Conservation (phyloP, 2,329 filamentous ascomycete genomes). For the Geosmithia putterillii region DNA sequence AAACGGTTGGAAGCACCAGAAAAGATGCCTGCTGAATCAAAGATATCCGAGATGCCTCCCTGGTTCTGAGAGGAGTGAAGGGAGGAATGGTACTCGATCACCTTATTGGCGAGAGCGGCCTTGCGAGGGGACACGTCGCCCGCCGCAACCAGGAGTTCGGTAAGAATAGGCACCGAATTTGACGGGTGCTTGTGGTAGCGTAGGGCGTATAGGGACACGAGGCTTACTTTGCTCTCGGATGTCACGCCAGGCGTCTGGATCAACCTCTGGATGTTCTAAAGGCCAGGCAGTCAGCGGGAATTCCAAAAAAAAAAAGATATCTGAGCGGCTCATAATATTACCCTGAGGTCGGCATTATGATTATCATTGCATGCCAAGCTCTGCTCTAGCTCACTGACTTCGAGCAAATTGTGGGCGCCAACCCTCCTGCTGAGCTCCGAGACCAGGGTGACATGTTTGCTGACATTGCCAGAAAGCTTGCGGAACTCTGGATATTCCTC, state of each 20-base stretch:
- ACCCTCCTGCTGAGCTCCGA: conserved; percentile 86
- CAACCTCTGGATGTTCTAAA: conserved; percentile 67
- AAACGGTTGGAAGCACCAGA: conserved; percentile 77
- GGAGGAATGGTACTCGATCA: conserved; percentile 77
- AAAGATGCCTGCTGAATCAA: conserved; percentile 85
- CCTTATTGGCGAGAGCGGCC: conserved; percentile 68
- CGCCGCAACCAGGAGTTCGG: conserved; percentile 75
- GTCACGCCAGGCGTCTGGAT: conserved; percentile 72
- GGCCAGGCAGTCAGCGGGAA: conserved; percentile 11
- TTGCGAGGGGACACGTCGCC: conserved; percentile 67
- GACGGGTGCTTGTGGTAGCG: conserved; percentile 81
- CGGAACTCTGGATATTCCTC: conserved; percentile 98
- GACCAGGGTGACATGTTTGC: conserved; percentile 94
- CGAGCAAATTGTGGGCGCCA: conserved; percentile 74
- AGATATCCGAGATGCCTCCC: conserved; percentile 78
- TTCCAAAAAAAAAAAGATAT: background rate
- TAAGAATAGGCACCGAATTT: conserved; percentile 70
- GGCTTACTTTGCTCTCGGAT: conserved; percentile 69
- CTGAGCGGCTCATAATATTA: conserved; percentile 19
- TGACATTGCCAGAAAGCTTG: conserved; percentile 93
- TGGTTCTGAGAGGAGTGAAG: conserved; percentile 67
- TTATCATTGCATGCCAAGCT: conserved; percentile 96
- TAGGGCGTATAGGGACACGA: conserved; percentile 90
- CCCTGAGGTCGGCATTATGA: conserved; percentile 82
- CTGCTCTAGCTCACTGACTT: conserved; percentile 94